phyloP scores from a whole-genome alignment of 441 rosid genomes.

The Mallotus japonicus region DNA sequence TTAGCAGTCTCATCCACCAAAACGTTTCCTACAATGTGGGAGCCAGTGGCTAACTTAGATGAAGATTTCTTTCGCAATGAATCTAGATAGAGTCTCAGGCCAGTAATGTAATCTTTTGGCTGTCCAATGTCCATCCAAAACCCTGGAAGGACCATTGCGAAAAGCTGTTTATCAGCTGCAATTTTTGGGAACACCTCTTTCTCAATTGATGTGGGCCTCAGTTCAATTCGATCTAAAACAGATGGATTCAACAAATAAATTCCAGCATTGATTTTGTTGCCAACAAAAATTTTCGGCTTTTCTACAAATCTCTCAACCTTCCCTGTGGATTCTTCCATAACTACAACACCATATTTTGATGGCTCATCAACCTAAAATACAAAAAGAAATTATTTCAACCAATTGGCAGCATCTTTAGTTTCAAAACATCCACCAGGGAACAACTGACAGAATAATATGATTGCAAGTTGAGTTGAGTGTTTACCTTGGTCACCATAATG shows the following conservation, averaged over 20 bases:
- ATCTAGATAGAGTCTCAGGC: slow-evolving; percentile 87
- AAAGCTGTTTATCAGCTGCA: slow-evolving; percentile 68
- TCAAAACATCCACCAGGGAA: slow-evolving; percentile 6
- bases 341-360: slow-evolving; percentile 93
- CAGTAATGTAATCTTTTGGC: slow-evolving; percentile 90
- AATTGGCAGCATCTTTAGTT: not conserved
- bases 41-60: slow-evolving; percentile 51
- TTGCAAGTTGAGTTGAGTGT: not conserved
- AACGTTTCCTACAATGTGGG: slow-evolving; percentile 74
- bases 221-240: slow-evolving; percentile 77
- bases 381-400: slow-evolving; percentile 5
- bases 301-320: slow-evolving; percentile 83
- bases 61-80: slow-evolving; percentile 72
- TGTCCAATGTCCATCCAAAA: slow-evolving; percentile 99
- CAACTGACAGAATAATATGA: not conserved
- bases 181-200: slow-evolving; percentile 95
- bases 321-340: slow-evolving; percentile 81
- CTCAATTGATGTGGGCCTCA: slow-evolving; percentile 92
- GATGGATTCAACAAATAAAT: slow-evolving; percentile 86
- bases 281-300: slow-evolving; percentile 85
- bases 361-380: slow-evolving; percentile 82
- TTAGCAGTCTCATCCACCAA: slow-evolving; percentile 78
- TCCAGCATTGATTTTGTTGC: slow-evolving; percentile 97
- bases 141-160: slow-evolving; percentile 92
- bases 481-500: slow-evolving; percentile 98